phyloP scores from a whole-genome alignment of 1,284 basidiomycete genomes.

The Tilletia caries region DNA sequence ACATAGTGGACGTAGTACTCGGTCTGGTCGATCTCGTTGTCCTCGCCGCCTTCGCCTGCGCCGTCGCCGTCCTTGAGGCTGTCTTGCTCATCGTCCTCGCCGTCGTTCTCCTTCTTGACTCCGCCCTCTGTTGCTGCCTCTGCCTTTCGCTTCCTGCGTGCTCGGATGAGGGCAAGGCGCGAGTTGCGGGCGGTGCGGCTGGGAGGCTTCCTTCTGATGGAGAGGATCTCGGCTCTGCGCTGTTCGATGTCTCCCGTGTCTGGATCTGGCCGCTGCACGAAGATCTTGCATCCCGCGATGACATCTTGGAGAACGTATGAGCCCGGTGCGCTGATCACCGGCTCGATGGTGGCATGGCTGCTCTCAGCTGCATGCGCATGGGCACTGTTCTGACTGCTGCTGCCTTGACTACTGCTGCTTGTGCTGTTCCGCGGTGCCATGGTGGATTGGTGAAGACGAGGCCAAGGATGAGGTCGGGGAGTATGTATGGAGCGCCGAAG shows the following conservation, averaged over 20 bases:
- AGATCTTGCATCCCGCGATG: slow-evolving; percentile 44
- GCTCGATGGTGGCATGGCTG: background rate
- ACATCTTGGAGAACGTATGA: slow-evolving; percentile 44
- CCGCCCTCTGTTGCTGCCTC: slow-evolving; percentile 40
- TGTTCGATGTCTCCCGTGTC: slow-evolving; percentile 47
- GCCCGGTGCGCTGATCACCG: slow-evolving; percentile 20
- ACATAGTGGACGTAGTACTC: slow-evolving; percentile 44
- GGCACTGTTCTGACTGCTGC: no score
- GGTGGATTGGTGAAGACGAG: no score
- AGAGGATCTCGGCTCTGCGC: slow-evolving; percentile 48
- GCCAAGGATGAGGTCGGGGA: no score
- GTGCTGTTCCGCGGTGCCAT: no score
- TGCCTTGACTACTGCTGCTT: no score
- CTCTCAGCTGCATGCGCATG: no score
- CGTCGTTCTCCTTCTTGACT: background rate
- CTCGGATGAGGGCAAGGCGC: background rate
- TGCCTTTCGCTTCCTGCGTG: background rate
- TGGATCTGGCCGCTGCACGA: slow-evolving; percentile 46
- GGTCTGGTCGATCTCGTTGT: background rate
- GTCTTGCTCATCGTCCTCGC: background rate
- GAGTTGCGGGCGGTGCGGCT: slow-evolving; percentile 5
- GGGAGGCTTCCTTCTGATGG: slow-evolving; percentile 31
- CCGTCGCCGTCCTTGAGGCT: background rate
- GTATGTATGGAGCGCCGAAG: no score
- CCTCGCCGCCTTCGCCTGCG: background rate